These are phyloP conservation scores for Pythium myriotylum DNA, from an alignment of 352 stramenopile species.

Conservation along the genomic window DNA sequence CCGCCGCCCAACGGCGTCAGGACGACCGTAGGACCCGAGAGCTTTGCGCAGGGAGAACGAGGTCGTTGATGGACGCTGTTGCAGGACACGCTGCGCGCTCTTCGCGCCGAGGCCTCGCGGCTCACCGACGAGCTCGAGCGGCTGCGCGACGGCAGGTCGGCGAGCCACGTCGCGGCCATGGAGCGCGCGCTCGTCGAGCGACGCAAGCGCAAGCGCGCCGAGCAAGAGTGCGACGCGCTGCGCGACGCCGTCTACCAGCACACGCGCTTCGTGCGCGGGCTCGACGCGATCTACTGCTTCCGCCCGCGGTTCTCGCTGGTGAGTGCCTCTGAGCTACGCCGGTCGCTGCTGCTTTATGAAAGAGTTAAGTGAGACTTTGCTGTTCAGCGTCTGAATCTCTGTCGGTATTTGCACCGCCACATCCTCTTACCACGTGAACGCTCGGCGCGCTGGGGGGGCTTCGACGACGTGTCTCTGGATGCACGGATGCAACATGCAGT, in stretches of 20 bases:
- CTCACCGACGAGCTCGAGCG: slow-evolving; percentile 15
- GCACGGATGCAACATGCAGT: not conserved
- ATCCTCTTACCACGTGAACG: not conserved
- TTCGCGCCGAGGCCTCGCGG: slow-evolving; percentile 1
- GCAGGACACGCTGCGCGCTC: not conserved
- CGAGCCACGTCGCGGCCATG: not conserved
- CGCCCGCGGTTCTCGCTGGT: not conserved
- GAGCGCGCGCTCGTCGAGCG: slow-evolving; percentile 4
- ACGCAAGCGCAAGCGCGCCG: not conserved
- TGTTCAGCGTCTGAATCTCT: not conserved
- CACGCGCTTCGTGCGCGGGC: not conserved
- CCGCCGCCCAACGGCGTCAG: not conserved
- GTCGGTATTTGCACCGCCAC: not conserved
- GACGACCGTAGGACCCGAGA: not conserved
- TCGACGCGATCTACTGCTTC: not conserved
- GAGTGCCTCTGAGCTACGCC: not conserved
- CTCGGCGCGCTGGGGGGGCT: not conserved
- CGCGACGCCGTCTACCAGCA: not conserved
- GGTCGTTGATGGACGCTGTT: too few species aligned
- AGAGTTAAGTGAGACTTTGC: too few species aligned
- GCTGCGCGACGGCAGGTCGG: slow-evolving; percentile 1
- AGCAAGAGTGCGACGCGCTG: not conserved
- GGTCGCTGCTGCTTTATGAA: not conserved
- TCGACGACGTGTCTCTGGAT: not conserved
- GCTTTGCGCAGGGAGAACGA: not conserved